phyloP scores from a whole-genome alignment of 306 rosid species.

The Dryas octopetala region DNA sequence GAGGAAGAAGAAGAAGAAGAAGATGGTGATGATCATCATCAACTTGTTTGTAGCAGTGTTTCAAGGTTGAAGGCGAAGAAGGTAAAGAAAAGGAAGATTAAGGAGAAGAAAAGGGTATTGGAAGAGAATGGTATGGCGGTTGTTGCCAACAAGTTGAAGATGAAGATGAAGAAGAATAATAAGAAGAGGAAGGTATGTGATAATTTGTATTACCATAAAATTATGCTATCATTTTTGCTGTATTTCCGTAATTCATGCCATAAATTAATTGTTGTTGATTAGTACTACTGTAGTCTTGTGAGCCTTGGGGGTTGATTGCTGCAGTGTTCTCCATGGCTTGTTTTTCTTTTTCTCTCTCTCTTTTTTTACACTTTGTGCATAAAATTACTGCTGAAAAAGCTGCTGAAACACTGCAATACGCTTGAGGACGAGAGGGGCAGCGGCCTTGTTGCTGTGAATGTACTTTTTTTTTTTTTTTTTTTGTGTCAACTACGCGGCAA shows the following conservation, averaged over 20 bases:
- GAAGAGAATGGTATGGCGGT: neutral
- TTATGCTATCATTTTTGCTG: slow-evolving; percentile 17
- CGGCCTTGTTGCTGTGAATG: slow-evolving; percentile 22
- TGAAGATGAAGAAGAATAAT: slow-evolving; percentile 32
- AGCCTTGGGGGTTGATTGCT: slow-evolving; percentile 21
- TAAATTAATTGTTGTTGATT: neutral
- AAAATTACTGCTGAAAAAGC: slow-evolving; percentile 62
- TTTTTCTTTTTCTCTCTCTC: slow-evolving; percentile 30
- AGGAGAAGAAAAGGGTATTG: slow-evolving; percentile 38
- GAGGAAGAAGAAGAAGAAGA: slow-evolving; percentile 25
- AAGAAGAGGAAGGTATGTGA: slow-evolving; percentile 53
- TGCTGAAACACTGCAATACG: slow-evolving; percentile 47
- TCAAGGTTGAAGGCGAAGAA: slow-evolving; percentile 33
- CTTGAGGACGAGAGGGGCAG: slow-evolving; percentile 22
- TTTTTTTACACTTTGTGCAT: slow-evolving; percentile 45
- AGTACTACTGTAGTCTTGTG: slow-evolving; percentile 32
- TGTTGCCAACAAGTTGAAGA: slow-evolving; percentile 31
- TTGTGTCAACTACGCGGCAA: slow-evolving; percentile 34
- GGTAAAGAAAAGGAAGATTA: slow-evolving; percentile 33
- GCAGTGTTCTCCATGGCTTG: slow-evolving; percentile 32
- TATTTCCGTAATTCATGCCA: neutral
- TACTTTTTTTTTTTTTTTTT: slow-evolving; percentile 13
- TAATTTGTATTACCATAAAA: slow-evolving; percentile 41
- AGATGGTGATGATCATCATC: slow-evolving; percentile 15
- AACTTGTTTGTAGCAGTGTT: slow-evolving; percentile 17